These are phyloP conservation scores for Pestalotiopsis sp. DNA, from an alignment of 2,329 filamentous ascomycete genomes.

Conservation along the genomic window DNA sequence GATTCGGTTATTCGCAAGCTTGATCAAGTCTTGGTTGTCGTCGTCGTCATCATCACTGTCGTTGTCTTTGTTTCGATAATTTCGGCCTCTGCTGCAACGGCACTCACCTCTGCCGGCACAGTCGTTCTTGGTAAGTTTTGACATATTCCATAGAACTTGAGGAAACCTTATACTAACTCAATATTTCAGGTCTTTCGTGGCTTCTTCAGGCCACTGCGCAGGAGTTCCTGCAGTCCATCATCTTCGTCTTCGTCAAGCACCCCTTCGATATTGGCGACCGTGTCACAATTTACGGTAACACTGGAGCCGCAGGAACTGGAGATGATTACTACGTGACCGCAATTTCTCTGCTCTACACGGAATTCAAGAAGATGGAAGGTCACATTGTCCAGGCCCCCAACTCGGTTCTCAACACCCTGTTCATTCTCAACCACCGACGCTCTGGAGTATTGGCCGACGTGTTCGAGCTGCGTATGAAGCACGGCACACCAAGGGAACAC, in stretches of 20 bases:
- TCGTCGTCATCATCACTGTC: constrained; percentile 78
- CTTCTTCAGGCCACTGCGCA: constrained; percentile 90
- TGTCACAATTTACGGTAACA: constrained; percentile 89
- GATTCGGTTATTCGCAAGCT: constrained; percentile 92
- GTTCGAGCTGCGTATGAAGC: constrained; percentile 81
- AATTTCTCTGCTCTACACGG: constrained; percentile 89
- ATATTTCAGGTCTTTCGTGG: constrained; percentile 70
- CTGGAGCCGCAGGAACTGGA: constrained; percentile 74
- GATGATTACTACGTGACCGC: constrained; percentile 98
- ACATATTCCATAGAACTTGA: neutral
- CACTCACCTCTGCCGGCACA: constrained; percentile 87
- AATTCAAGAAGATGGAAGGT: constrained; percentile 98
- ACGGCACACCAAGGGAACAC: constrained; percentile 79
- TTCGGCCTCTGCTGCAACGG: constrained; percentile 86
- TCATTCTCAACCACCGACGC: constrained; percentile 92
- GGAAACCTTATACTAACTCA: neutral
- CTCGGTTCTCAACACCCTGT: constrained; percentile 87
- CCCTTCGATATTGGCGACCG: constrained; percentile 96
- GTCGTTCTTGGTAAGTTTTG: constrained; percentile 64
- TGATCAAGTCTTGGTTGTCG: constrained; percentile 85
- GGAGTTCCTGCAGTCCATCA: constrained; percentile 90
- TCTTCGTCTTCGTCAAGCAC: constrained; percentile 97
- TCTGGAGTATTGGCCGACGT: constrained; percentile 88
- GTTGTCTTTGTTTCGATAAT: constrained; percentile 89
- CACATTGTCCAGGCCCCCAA: constrained; percentile 96